Evolutionary conservation across 2,329 filamentous ascomycete species (phyloP).

Genomic region (Arachnomyces sp.): DNA sequence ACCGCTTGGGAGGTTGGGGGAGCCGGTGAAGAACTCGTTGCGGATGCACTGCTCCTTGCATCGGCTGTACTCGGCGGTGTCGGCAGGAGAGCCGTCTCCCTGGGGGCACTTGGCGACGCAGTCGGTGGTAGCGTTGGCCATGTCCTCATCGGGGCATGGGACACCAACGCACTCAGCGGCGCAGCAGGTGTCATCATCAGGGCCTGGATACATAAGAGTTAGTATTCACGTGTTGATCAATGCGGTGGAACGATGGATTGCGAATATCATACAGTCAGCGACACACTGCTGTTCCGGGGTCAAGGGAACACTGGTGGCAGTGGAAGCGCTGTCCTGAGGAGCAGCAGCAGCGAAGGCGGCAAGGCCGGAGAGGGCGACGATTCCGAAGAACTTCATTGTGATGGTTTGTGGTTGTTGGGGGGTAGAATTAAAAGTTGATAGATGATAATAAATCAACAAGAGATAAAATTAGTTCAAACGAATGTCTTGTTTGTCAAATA

Average conservation of each 20-base stretch:
- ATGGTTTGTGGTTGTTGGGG: neutral
- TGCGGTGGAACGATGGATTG: neutral
- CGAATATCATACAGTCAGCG: constrained; percentile 26
- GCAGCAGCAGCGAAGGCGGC: constrained; percentile 36
- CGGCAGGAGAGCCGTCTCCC: constrained; percentile 40
- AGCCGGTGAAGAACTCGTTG: constrained; percentile 39
- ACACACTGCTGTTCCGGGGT: constrained; percentile 28
- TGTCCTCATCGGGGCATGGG: constrained; percentile 43
- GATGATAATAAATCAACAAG: constrained; percentile 5
- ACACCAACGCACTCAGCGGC: constrained; percentile 43
- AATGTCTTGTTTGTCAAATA: constrained; percentile 1
- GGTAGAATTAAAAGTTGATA: neutral
- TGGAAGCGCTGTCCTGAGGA: constrained; percentile 26
- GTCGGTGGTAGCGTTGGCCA: constrained; percentile 43
- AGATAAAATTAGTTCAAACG: neutral
- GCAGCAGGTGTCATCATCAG: constrained; percentile 41
- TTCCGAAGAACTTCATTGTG: constrained; percentile 36
- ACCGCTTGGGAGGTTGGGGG: constrained; percentile 5
- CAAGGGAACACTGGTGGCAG: constrained; percentile 24
- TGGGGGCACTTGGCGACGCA: constrained; percentile 47
- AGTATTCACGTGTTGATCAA: neutral
- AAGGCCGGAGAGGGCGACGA: constrained; percentile 38
- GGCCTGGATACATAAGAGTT: constrained; percentile 24
- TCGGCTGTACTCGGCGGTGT: constrained; percentile 37
- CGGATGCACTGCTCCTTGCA: constrained; percentile 45